Base-by-base conservation (phyloP, 805 yeast genomes). In the Saturnispora ahearnii region DNA sequence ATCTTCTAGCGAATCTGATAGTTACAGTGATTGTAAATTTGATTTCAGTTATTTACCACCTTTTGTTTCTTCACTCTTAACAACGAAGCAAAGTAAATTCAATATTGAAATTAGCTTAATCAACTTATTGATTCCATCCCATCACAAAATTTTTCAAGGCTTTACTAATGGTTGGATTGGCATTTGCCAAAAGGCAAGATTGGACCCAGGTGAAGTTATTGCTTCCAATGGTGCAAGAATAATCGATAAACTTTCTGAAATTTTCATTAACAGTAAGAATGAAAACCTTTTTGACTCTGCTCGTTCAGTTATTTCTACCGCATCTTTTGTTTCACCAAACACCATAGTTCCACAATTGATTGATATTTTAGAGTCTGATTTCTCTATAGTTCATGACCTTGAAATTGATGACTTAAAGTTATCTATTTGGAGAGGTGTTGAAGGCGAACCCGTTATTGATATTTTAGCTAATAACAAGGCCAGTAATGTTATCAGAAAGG, bases 91-190 rank as follows among this genome's bases (percentile, higher is more conserved):
- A 13, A 32, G 28, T 38, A 42, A 21, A 28, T 18, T 24, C 15
- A 48, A 37, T 12, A 24, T 52, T 30, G 59, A 62, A 4, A 50
- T 61, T 7, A 65, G 70, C 22, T 54, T 82, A 13, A 53, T 72
- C 18, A 64, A 70, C 9, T 52, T 71, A 15, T 59, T 81, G 15
- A 61, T 78, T 24, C 54, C 74, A 5, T 57, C 74, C 15, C 84
- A 82, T 57, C 72, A 71, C 51, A 45, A 57, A 2, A 48, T 56
- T 2, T 61, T 77, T n/a, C 55, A 64, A 4, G 42, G 51, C 63
- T 54, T 67, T 71, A 61, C 56, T 2, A 67, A 76, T 52, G 82
- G 84, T 1, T 91, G 98, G 98, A 84, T 88, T 32, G 85, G 85
- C 0, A 65, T 88, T 40, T 81, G 81, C 34, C 77, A 82, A 57